phyloP scores from a whole-genome alignment of 495 filamentous ascomycete genomes.

The Parathielavia hyrcaniae region DNA sequence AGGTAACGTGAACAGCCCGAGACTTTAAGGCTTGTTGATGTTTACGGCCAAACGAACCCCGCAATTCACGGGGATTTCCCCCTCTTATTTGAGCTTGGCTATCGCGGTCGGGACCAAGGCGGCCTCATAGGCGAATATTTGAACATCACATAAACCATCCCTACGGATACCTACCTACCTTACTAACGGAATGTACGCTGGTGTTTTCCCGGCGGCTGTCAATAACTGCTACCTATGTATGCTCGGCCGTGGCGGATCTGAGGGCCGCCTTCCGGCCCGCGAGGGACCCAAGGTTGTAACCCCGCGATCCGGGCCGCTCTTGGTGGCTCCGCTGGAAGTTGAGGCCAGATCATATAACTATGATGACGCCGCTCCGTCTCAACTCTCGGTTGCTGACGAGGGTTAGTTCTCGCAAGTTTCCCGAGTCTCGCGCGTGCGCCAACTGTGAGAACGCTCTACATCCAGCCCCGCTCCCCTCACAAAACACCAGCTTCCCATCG shows the following conservation, averaged over 20 bases:
- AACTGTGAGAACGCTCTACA: too few species aligned
- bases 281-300: not conserved
- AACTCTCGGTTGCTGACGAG: not conserved
- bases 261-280: slow-evolving; percentile 28
- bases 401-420: not conserved
- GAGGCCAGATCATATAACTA: slow-evolving; percentile 8
- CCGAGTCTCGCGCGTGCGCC: not conserved
- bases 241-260: slow-evolving; percentile 22
- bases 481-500: not conserved
- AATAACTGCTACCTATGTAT: too few species aligned
- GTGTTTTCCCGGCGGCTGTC: slow-evolving; percentile 13
- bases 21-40: not conserved
- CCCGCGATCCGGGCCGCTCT: slow-evolving; percentile 10
- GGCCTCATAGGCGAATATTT: not conserved
- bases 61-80: not conserved
- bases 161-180: too few species aligned
- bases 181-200: not conserved
- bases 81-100: not conserved
- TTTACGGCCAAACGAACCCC: not conserved
- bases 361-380: not conserved
- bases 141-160: not conserved
- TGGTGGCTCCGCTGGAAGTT: slow-evolving; percentile 8
- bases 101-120: not conserved
- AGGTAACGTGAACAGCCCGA: too few species aligned
- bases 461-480: not conserved